Evolutionary conservation across 495 filamentous ascomycete genomes (phyloP).

Genomic region (Annulohypoxylon maeteangense): DNA sequence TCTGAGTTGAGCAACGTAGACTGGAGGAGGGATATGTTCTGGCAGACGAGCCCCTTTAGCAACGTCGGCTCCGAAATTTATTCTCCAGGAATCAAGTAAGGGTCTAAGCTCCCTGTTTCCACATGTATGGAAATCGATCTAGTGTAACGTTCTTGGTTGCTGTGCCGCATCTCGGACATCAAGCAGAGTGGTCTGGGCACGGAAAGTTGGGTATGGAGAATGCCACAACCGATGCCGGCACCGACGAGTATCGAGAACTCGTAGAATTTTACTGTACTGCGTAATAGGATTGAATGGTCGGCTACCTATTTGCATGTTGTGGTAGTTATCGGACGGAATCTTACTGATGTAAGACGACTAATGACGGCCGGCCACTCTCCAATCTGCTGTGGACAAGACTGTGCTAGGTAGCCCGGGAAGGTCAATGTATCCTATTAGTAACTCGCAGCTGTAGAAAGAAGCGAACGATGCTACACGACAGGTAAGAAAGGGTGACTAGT

Average conservation of each 20-base stretch:
- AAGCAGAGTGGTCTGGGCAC: constrained; percentile 11
- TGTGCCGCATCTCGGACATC: constrained; percentile 36
- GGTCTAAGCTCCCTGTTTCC: not conserved
- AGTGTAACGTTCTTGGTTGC: constrained; percentile 23
- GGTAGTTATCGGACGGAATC: constrained; percentile 14
- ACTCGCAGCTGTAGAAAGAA: constrained; percentile 15
- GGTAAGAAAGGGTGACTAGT: constrained; percentile 9
- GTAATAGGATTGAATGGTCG: constrained; percentile 1
- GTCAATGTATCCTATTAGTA: constrained; percentile 16
- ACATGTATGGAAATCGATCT: constrained; percentile 27
- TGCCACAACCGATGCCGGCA: constrained; percentile 13
- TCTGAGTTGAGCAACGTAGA: not conserved
- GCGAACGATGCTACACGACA: constrained; percentile 34
- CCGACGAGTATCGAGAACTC: constrained; percentile 4
- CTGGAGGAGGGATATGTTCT: not conserved
- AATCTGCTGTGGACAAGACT: constrained; percentile 22
- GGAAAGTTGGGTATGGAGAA: constrained; percentile 1
- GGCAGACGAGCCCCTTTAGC: not conserved
- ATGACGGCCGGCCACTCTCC: not conserved
- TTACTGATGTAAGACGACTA: constrained; percentile 24
- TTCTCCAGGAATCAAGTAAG: not conserved
- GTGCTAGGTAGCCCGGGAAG: constrained; percentile 2
- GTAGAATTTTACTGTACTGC: not conserved
- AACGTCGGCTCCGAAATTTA: not conserved
- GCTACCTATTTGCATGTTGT: not conserved